Percentiles rank a stretch among this genome's conserved stretches.
Evolutionary conservation across 148 eudicot genomes (phyloP).

Genomic region (Suaeda aralocaspica): DNA sequence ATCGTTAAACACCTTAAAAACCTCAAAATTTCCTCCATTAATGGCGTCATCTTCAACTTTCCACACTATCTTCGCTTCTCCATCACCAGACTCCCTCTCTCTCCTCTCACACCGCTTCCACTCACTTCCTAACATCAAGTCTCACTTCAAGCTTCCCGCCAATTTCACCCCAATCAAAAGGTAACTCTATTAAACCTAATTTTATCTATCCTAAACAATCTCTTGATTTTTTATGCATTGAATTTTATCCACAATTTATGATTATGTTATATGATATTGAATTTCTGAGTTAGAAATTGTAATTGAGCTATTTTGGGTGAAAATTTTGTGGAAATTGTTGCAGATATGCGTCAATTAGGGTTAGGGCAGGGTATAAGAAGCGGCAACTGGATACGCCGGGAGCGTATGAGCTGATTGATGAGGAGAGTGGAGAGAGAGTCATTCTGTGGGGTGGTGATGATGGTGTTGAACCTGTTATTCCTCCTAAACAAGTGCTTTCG

Average conservation of each 20-base stretch:
- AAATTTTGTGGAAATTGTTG: background rate
- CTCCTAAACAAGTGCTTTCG: constrained; percentile 31
- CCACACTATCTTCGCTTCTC: background rate
- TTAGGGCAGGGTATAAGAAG: constrained; percentile 34
- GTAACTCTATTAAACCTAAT: background rate
- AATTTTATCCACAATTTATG: background rate
- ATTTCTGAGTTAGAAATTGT: background rate
- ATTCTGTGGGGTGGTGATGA: constrained; percentile 65
- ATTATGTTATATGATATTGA: background rate
- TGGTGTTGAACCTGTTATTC: constrained; percentile 24
- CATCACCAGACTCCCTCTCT: constrained; percentile 1
- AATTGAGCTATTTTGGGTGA: background rate
- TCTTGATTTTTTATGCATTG: background rate
- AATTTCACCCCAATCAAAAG: background rate
- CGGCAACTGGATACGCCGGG: constrained; percentile 47
- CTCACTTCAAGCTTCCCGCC: constrained; percentile 17
- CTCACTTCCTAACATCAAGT: background rate
- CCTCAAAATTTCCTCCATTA: background rate
- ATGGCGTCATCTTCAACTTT: constrained; percentile 18
- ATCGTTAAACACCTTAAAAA: no score
- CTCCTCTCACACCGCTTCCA: background rate
- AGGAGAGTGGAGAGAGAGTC: constrained; percentile 49
- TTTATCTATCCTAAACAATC: background rate
- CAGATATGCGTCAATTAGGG: constrained; percentile 25
- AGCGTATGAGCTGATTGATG: constrained; percentile 53